Conservation (phyloP, 306 rosid genomes). For the Inga laurina region DNA sequence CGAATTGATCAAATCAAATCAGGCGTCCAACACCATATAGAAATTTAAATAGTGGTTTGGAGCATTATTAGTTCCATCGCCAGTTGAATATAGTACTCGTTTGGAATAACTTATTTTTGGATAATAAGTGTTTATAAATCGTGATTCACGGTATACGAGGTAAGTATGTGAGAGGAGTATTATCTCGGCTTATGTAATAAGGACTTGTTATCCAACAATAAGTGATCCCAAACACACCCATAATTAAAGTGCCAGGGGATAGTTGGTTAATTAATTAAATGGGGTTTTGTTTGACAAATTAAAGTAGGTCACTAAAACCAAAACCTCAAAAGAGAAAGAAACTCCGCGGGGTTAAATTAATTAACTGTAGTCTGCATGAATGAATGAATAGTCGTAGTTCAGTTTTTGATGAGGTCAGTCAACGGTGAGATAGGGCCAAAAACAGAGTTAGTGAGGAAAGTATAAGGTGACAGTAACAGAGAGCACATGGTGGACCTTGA, state of each 20-base stretch:
- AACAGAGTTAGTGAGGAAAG: not conserved
- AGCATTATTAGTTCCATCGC: not conserved
- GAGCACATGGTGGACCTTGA: not conserved
- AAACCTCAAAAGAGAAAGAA: not conserved
- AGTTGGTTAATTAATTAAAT: not conserved
- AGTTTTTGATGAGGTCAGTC: conserved; percentile 4
- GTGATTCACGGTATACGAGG: too few species aligned
- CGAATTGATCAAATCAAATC: not conserved
- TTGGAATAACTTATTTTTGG: too few species aligned
- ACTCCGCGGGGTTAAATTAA: not conserved
- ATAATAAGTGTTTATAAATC: too few species aligned
- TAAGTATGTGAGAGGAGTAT: too few species aligned
- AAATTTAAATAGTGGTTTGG: not conserved
- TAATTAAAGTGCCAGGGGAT: not conserved
- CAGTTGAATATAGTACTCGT: not conserved
- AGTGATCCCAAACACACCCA: too few species aligned
- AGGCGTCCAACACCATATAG: not conserved
- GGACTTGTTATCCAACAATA: too few species aligned
- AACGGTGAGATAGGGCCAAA: not conserved
- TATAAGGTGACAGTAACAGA: not conserved
- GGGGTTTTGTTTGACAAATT: not conserved
- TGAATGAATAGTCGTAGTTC: not conserved
- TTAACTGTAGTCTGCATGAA: not conserved
- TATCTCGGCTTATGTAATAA: too few species aligned
- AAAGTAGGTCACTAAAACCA: not conserved